These are phyloP conservation scores for Waitea zeae DNA, from an alignment of 1,284 basidiomycete species.

Conservation along the genomic window DNA sequence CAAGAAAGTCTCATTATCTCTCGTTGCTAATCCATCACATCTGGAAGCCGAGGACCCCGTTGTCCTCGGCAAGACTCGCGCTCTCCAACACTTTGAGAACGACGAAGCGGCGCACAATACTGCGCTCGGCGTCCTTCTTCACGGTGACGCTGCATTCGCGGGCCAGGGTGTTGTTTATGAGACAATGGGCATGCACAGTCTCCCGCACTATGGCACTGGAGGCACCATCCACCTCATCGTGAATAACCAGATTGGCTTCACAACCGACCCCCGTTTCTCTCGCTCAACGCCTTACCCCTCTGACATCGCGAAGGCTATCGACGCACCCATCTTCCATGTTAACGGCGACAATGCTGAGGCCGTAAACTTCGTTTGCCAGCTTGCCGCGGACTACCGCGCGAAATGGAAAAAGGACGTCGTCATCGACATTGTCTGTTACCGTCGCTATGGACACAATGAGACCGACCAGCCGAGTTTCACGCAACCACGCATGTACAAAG, in stretches of 20 bases:
- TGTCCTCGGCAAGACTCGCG: conserved; percentile 94
- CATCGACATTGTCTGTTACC: conserved; percentile 97
- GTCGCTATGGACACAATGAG: conserved; percentile 98
- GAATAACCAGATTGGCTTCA: conserved; percentile 99
- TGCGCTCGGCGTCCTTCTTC: conserved; percentile 89
- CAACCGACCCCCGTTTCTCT: conserved; percentile 93
- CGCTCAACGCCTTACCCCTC: conserved; percentile 99
- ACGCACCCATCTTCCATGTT: conserved; percentile 98
- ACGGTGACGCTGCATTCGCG: conserved; percentile 98
- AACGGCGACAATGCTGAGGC: conserved; percentile 99
- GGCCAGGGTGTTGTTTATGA: conserved; percentile 99
- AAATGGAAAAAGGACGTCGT: conserved; percentile 99
- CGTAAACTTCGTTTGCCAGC: conserved; percentile 94
- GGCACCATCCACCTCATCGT: conserved; percentile 98
- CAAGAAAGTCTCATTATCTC: conserved; percentile 93
- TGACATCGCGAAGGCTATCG: conserved; percentile 97
- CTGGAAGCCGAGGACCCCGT: conserved; percentile 95
- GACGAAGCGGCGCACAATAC: conserved; percentile 65
- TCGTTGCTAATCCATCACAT: conserved; percentile 98
- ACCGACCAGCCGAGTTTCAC: conserved; percentile 99
- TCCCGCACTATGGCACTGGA: conserved; percentile 92
- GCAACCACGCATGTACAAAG: conserved; percentile 97
- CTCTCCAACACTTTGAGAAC: conserved; percentile 88
- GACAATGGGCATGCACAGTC: conserved; percentile 96
- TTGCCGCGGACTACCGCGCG: conserved; percentile 95